These are phyloP conservation scores for Neodidymelliopsis sp. DNA, from an alignment of 2,329 filamentous ascomycete genomes.

Conservation along the genomic window DNA sequence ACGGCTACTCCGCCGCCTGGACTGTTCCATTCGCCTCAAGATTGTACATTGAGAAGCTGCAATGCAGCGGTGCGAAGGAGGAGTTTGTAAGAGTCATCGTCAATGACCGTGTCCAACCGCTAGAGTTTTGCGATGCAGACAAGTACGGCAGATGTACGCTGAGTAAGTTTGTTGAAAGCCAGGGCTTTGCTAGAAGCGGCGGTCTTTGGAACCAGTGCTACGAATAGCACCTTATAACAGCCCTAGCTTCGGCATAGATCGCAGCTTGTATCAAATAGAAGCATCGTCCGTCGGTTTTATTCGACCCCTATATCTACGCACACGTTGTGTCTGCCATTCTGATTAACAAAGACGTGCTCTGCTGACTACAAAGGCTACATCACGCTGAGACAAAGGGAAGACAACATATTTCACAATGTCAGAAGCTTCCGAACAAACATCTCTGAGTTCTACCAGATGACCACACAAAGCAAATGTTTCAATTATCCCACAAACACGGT, in stretches of 20 bases:
- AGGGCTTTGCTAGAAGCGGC: constrained; percentile 75
- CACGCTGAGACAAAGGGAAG: constrained; percentile 1
- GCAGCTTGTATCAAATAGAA: not conserved
- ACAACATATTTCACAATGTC: not conserved
- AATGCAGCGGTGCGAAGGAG: constrained; percentile 65
- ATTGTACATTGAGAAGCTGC: constrained; percentile 88
- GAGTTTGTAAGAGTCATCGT: constrained; percentile 81
- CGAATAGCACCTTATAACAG: constrained; percentile 8
- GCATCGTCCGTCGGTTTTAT: not conserved
- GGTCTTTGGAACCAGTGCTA: constrained; percentile 76
- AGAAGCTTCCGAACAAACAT: not conserved
- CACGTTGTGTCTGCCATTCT: not conserved
- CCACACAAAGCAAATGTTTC: not conserved
- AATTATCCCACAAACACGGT: not conserved
- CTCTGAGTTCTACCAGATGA: not conserved
- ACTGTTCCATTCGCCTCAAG: constrained; percentile 82
- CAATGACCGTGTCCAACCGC: constrained; percentile 80
- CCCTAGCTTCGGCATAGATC: not conserved
- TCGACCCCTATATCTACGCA: not conserved
- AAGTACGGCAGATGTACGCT: constrained; percentile 73
- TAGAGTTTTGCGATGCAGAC: constrained; percentile 76
- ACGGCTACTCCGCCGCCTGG: constrained; percentile 79
- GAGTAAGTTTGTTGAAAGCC: constrained; percentile 73
- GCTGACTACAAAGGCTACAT: not conserved
- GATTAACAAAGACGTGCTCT: not conserved